phyloP scores from a whole-genome alignment of 139 green algal species.

The Closterium sp. region DNA sequence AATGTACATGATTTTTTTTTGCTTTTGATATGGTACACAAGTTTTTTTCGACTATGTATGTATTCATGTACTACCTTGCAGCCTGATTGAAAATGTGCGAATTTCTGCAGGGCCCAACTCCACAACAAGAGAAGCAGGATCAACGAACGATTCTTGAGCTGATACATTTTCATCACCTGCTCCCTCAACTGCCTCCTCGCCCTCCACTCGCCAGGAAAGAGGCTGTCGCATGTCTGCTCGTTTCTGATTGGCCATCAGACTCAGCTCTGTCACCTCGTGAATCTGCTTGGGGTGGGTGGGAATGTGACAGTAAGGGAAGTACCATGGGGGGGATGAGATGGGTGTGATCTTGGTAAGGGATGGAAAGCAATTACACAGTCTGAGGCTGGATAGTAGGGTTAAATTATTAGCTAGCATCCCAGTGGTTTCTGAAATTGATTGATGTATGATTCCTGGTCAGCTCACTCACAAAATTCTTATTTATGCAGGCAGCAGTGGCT shows the following conservation, averaged over 20 bases:
- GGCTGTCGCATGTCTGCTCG: slow-evolving; percentile 1
- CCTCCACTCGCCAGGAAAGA: background rate
- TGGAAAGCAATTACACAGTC: too few species aligned
- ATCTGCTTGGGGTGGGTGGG: background rate
- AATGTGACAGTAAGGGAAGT: background rate
- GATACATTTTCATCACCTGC: background rate
- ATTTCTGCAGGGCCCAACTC: slow-evolving; percentile 52
- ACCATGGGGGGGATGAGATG: background rate
- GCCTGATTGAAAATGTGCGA: slow-evolving; percentile 34
- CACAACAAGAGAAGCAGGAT: slow-evolving; percentile 6
- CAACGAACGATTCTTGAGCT: background rate
- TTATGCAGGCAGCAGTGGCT: background rate
- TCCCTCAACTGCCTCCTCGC: background rate
- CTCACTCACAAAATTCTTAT: background rate
- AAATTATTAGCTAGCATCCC: background rate
- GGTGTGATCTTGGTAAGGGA: background rate
- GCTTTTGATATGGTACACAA: background rate
- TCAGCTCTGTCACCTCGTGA: slow-evolving; percentile 14
- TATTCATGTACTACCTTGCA: background rate
- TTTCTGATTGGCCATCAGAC: slow-evolving; percentile 46
- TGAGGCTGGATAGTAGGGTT: background rate
- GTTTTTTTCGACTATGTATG: background rate
- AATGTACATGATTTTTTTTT: background rate
- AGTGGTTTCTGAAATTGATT: background rate
- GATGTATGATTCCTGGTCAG: background rate